Evolutionary conservation across 768 basidiomycete genomes (phyloP).

Genomic region (Boletus sp.): DNA sequence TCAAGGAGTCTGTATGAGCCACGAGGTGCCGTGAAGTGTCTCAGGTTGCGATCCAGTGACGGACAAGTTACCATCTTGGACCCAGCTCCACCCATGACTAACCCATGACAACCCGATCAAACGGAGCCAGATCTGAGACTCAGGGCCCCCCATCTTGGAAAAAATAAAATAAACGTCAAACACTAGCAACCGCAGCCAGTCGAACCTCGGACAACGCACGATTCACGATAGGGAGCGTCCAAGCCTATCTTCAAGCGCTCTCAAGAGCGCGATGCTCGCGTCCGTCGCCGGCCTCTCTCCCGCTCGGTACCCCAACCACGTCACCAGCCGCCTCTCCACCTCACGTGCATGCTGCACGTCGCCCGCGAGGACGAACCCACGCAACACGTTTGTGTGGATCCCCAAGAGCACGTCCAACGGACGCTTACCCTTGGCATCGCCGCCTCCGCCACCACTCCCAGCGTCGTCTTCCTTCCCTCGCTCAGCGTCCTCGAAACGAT

Average conservation of each 20-base stretch:
- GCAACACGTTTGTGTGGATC: constrained; percentile 37
- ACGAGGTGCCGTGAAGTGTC: background rate
- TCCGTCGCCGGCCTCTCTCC: constrained; percentile 26
- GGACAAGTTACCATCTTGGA: background rate
- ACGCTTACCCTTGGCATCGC: background rate
- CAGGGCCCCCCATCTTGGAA: background rate
- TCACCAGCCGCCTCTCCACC: constrained; percentile 28
- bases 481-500: constrained; percentile 35
- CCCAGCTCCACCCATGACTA: background rate
- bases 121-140: background rate
- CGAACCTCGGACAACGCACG: background rate
- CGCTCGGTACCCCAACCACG: constrained; percentile 18
- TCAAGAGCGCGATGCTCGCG: constrained; percentile 17
- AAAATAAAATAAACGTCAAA: background rate
- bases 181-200: background rate
- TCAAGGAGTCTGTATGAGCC: background rate
- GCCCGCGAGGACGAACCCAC: constrained; percentile 34
- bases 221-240: background rate
- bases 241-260: constrained; percentile 14
- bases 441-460: background rate
- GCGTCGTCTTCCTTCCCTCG: background rate
- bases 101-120: background rate
- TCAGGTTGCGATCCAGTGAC: background rate
- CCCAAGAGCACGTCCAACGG: constrained; percentile 24
- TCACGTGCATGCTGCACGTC: constrained; percentile 30